These are phyloP conservation scores for Ramaria sp. DNA, from an alignment of 768 basidiomycete species.

Conservation along the genomic window DNA sequence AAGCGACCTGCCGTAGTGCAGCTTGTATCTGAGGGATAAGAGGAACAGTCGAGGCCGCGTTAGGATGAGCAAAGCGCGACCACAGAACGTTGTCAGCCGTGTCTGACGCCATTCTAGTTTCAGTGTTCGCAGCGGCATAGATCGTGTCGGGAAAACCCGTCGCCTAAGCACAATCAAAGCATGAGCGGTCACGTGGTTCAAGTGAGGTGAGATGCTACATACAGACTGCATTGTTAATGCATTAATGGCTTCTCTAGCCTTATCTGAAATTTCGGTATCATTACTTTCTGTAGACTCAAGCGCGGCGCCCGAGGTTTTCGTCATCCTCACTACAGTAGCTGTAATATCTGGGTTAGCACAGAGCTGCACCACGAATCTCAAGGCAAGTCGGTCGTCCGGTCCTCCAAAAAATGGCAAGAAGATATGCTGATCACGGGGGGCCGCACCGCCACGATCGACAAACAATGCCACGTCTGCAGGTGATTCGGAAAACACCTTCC, in stretches of 20 bases:
- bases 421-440: conserved; percentile 41
- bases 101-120: conserved; percentile 60
- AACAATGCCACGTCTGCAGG: conserved; percentile 76
- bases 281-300: background rate
- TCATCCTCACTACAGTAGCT: conserved; percentile 68
- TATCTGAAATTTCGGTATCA: conserved; percentile 5
- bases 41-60: conserved; percentile 13
- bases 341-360: conserved; percentile 50
- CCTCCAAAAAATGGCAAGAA: conserved; percentile 92
- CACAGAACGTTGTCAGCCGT: conserved; percentile 77
- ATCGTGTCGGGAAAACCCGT: conserved; percentile 55
- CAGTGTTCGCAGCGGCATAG: conserved; percentile 54
- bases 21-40: conserved; percentile 16
- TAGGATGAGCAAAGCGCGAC: conserved; percentile 43
- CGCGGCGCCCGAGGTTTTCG: conserved; percentile 18
- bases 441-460: conserved; percentile 56
- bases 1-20: conserved; percentile 57
- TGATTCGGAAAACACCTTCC: conserved; percentile 66
- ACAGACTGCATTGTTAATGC: background rate
- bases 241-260: background rate
- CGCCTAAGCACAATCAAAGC: conserved; percentile 24
- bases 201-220: conserved; percentile 1
- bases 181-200: background rate
- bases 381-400: conserved; percentile 81
- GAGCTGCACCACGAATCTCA: conserved; percentile 72